Percentiles rank a stretch among this genome's conserved stretches.
Conservation (phyloP, 352 stramenopile genomes). For the Peronospora farinosa region DNA sequence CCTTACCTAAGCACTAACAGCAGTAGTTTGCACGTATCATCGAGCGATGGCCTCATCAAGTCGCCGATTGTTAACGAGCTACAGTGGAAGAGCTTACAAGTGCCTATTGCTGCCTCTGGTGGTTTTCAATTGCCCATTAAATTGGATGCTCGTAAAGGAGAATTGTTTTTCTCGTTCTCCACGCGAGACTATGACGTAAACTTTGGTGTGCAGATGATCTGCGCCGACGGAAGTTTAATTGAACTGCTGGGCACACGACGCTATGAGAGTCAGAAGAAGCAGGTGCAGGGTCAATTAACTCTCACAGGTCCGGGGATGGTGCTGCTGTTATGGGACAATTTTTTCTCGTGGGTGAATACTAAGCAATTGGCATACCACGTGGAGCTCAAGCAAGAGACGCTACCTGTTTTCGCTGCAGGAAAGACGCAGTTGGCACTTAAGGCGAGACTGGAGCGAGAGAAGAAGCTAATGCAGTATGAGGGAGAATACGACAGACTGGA, state of each 20-base stretch:
- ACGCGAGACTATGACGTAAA: conserved; percentile 69
- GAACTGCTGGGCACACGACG: conserved; percentile 47
- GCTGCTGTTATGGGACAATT: conserved; percentile 75
- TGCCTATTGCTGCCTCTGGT: conserved; percentile 55
- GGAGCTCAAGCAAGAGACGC: conserved; percentile 56
- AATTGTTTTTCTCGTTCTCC: conserved; percentile 58
- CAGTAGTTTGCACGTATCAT: conserved; percentile 16
- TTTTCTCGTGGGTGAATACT: conserved; percentile 74
- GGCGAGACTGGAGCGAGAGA: conserved; percentile 41
- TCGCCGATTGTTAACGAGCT: conserved; percentile 46
- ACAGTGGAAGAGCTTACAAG: conserved; percentile 72
- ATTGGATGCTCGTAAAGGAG: conserved; percentile 48
- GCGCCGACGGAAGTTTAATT: conserved; percentile 42
- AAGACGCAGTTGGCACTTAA: conserved; percentile 45
- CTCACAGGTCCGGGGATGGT: conserved; percentile 53
- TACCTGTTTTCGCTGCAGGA: conserved; percentile 30
- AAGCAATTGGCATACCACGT: conserved; percentile 74
- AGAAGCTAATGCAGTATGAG: conserved; percentile 31
- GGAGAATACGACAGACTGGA: conserved; percentile 36
- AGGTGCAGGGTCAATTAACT: conserved; percentile 35
- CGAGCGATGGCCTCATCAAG: conserved; percentile 11
- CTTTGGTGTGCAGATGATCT: conserved; percentile 69
- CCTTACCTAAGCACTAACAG: conserved; percentile 9
- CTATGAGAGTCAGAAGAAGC: conserved; percentile 61
- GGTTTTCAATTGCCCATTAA: conserved; percentile 73